Percentiles rank a stretch among this genome's conserved stretches.
phyloP scores from a whole-genome alignment of 2,329 filamentous ascomycete genomes.

The Epichloe coenophiala region DNA sequence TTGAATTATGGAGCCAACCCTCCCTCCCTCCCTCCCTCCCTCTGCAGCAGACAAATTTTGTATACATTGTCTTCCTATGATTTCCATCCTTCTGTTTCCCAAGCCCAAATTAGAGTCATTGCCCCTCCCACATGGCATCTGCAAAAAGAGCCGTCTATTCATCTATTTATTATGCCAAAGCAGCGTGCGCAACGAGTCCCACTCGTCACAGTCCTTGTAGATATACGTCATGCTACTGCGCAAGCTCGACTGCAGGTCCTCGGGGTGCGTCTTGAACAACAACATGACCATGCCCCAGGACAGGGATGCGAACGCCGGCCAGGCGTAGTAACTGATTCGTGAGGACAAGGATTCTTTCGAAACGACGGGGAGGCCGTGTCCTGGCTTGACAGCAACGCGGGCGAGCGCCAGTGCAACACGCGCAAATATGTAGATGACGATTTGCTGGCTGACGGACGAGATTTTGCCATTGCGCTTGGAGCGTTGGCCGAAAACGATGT shows the following conservation, averaged over 20 bases:
- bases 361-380: constrained; percentile 34
- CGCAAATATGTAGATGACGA: constrained; percentile 95
- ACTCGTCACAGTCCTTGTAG: constrained; percentile 78
- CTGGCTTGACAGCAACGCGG: constrained; percentile 63
- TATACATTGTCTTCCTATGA: not conserved
- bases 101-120: not conserved
- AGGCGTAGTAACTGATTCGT: constrained; percentile 56
- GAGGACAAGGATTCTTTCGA: constrained; percentile 33
- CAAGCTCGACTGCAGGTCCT: constrained; percentile 81
- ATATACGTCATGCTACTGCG: constrained; percentile 96
- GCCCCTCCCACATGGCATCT: not conserved
- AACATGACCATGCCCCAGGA: constrained; percentile 96
- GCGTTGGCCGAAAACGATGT: constrained; percentile 71
- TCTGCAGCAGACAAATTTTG: not conserved
- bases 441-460: constrained; percentile 83
- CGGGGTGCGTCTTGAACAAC: constrained; percentile 82
- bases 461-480: constrained; percentile 51
- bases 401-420: constrained; percentile 76
- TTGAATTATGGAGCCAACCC: not conserved
- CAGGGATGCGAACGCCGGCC: constrained; percentile 82
- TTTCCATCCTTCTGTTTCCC: not conserved
- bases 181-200: constrained; percentile 76
- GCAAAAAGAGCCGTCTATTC: not conserved
- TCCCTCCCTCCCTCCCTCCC: too few species aligned
- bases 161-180: constrained; percentile 66